Evolutionary conservation across 2,329 filamentous ascomycete genomes (phyloP).

Genomic region (Aspergillus pseudoterreus): DNA sequence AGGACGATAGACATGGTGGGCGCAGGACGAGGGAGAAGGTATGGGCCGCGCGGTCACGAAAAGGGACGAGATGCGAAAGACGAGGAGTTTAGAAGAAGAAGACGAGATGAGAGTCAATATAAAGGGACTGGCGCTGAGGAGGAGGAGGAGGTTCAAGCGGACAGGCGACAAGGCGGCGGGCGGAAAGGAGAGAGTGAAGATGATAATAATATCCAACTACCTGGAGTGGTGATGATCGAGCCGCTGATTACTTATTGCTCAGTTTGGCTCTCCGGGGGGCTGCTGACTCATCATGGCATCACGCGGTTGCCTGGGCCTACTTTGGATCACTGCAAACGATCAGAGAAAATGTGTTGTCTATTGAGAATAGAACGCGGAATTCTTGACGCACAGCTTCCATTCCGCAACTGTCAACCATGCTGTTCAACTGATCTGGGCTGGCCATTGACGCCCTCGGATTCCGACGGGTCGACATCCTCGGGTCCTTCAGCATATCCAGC

Average conservation of each 20-base stretch:
- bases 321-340: slow-evolving; percentile 12
- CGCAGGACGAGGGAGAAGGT: slow-evolving; percentile 6
- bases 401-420: not conserved
- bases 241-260: slow-evolving; percentile 2
- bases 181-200: slow-evolving; percentile 2
- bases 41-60: slow-evolving; percentile 5
- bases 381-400: not conserved
- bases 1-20: slow-evolving; percentile 88
- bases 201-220: not conserved
- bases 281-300: slow-evolving; percentile 29
- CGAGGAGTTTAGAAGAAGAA: not conserved
- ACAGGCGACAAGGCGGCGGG: slow-evolving; percentile 3
- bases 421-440: not conserved
- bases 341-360: not conserved
- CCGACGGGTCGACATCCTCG: slow-evolving; percentile 10
- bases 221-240: not conserved
- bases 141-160: slow-evolving; percentile 1
- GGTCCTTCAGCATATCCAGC: slow-evolving; percentile 5
- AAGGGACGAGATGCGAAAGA: slow-evolving; percentile 11
- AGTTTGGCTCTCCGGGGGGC: not conserved
- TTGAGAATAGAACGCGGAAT: too few relatives aligned
- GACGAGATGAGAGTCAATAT: slow-evolving; percentile 1
- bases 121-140: not conserved
- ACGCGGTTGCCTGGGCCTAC: not conserved
- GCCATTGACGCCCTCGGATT: slow-evolving; percentile 6